Percentiles rank a stretch among this genome's conserved stretches.
Evolutionary conservation across 768 basidiomycete species (phyloP).

Genomic region (Sistotremastrum niveocremeum): DNA sequence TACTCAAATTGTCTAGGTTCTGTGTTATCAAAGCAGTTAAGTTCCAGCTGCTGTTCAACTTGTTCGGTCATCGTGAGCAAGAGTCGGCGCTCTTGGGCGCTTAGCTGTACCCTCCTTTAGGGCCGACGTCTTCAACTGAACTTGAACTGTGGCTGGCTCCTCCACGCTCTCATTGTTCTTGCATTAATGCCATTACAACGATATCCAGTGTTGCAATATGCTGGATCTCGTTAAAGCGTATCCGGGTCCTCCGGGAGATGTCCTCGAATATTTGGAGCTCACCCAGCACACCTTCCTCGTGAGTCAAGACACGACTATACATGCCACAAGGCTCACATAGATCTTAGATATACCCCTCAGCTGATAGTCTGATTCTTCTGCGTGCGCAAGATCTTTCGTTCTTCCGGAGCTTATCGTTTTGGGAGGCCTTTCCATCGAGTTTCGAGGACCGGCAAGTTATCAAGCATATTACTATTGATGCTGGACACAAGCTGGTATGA

Average conservation of each 20-base stretch:
- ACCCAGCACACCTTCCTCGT: conserved; percentile 47
- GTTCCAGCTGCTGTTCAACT: too few relatives aligned
- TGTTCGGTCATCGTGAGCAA: too few relatives aligned
- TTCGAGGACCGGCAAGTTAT: conserved; percentile 31
- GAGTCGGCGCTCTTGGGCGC: too few relatives aligned
- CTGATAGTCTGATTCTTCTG: conserved; percentile 55
- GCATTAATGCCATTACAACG: too few relatives aligned
- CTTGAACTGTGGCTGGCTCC: too few relatives aligned
- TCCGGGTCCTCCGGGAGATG: conserved; percentile 37
- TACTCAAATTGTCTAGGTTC: too few relatives aligned
- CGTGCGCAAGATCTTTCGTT: conserved; percentile 55
- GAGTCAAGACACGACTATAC: conserved; percentile 14
- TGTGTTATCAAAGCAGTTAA: too few relatives aligned
- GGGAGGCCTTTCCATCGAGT: conserved; percentile 65
- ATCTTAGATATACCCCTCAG: conserved; percentile 55
- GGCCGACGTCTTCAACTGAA: too few relatives aligned
- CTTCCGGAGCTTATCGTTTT: conserved; percentile 60
- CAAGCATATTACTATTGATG: conserved; percentile 55
- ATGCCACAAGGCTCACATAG: conserved; percentile 3
- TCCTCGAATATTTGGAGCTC: conserved; percentile 44
- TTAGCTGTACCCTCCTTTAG: too few relatives aligned
- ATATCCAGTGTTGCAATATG: too few relatives aligned
- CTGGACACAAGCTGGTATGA: conserved; percentile 71
- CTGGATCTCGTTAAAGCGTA: conserved; percentile 33
- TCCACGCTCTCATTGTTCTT: too few relatives aligned